Conservation (phyloP, 2,329 filamentous ascomycete species). For the Fusarium verrucosum region DNA sequence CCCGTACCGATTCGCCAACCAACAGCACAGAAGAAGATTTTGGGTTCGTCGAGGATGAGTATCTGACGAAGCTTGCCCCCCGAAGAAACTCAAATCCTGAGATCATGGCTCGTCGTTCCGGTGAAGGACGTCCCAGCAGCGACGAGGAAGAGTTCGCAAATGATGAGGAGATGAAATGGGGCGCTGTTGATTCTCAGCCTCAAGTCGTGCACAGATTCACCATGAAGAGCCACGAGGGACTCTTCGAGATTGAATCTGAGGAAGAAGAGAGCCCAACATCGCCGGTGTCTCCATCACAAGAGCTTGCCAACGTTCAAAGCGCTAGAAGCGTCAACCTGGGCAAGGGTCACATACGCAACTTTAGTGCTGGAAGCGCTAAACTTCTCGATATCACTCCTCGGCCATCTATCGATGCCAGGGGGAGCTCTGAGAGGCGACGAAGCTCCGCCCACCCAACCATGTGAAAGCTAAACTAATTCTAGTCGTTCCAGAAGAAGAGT, state of each 20-base stretch:
- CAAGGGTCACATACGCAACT: slow-evolving; percentile 72
- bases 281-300: slow-evolving; percentile 44
- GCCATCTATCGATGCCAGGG: slow-evolving; percentile 61
- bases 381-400: slow-evolving; percentile 73
- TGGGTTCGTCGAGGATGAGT: slow-evolving; percentile 73
- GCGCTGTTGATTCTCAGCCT: slow-evolving; percentile 58
- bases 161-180: slow-evolving; percentile 61
- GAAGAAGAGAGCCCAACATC: slow-evolving; percentile 47
- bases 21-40: slow-evolving; percentile 70
- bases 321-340: slow-evolving; percentile 77
- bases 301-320: slow-evolving; percentile 61
- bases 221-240: slow-evolving; percentile 63
- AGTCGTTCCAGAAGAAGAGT: slow-evolving; percentile 39
- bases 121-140: slow-evolving; percentile 64
- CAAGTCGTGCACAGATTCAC: slow-evolving; percentile 67
- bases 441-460: slow-evolving; percentile 33
- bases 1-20: slow-evolving; percentile 54
- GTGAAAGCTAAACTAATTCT: slow-evolving; percentile 30
- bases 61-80: slow-evolving; percentile 64
- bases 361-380: slow-evolving; percentile 81
- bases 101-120: slow-evolving; percentile 55
- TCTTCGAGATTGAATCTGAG: slow-evolving; percentile 56
- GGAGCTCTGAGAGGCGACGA: slow-evolving; percentile 47
- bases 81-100: slow-evolving; percentile 40
- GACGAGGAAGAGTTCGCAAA: slow-evolving; percentile 63